Evolutionary conservation across 257 asterid genomes (phyloP).

Genomic region (Avicennia marina): DNA sequence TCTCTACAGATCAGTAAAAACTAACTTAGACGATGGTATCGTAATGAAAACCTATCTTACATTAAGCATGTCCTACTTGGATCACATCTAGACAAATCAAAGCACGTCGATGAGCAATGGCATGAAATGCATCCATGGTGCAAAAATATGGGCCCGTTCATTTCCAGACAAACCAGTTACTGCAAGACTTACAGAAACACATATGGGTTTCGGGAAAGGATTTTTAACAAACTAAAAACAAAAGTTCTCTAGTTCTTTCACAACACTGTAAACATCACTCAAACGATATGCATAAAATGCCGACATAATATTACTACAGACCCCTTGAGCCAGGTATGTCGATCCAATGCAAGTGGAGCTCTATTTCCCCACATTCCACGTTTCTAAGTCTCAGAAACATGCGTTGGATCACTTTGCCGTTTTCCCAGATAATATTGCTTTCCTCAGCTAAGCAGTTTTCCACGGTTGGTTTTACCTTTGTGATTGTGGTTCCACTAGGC

Average conservation of each 20-base stretch:
- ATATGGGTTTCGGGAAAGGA: too few species aligned
- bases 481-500: not conserved
- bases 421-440: not conserved
- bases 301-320: too few species aligned
- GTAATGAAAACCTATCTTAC: too few species aligned
- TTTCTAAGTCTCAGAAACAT: not conserved
- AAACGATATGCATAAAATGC: too few species aligned
- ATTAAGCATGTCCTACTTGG: too few species aligned
- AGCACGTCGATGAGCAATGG: constrained; percentile 15
- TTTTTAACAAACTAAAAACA: too few species aligned
- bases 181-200: too few species aligned
- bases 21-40: too few species aligned
- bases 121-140: constrained; percentile 13
- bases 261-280: too few species aligned
- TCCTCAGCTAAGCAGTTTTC: not conserved
- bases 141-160: constrained; percentile 15
- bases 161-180: constrained; percentile 19
- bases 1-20: too few species aligned
- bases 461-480: not conserved
- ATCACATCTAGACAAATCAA: constrained; percentile 18
- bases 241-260: too few species aligned
- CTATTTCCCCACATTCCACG: not conserved
- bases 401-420: not conserved
- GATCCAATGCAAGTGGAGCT: not conserved
- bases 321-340: not conserved